Evolutionary conservation across 2,329 filamentous ascomycete genomes (phyloP).

Genomic region (Monosporascus sp.): DNA sequence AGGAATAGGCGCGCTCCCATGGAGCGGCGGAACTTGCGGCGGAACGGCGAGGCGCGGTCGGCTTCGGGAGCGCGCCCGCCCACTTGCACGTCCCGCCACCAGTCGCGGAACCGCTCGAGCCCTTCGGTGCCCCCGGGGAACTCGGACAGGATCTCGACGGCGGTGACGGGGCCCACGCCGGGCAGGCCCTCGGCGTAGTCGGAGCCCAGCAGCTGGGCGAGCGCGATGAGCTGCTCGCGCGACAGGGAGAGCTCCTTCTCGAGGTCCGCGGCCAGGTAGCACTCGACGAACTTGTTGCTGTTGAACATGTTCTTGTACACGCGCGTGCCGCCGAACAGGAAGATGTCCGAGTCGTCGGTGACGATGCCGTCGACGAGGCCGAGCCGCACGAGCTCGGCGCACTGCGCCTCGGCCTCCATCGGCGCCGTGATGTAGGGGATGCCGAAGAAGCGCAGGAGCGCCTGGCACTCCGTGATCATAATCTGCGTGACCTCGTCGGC

Average conservation of each 20-base stretch:
- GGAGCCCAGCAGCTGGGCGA: constrained; percentile 86
- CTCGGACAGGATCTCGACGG: constrained; percentile 88
- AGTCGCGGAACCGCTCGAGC: constrained; percentile 73
- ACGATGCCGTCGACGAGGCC: constrained; percentile 95
- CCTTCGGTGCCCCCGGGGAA: constrained; percentile 59
- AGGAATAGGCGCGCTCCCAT: constrained; percentile 84
- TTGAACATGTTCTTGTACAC: constrained; percentile 99
- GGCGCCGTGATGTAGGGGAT: constrained; percentile 95
- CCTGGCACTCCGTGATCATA: constrained; percentile 94
- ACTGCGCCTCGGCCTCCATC: constrained; percentile 98
- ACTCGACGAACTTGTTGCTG: constrained; percentile 95
- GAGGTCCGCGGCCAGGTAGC: constrained; percentile 78
- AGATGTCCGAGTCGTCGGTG: constrained; percentile 94
- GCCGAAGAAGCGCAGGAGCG: constrained; percentile 83
- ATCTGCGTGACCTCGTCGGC: constrained; percentile 95
- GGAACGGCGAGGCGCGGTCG: constrained; percentile 59
- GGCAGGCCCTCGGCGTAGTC: constrained; percentile 93
- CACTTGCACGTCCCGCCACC: constrained; percentile 78
- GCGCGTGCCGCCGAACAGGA: constrained; percentile 90
- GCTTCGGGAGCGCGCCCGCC: constrained; percentile 59
- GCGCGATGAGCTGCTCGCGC: constrained; percentile 78
- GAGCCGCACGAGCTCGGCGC: constrained; percentile 79
- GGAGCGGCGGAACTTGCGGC: constrained; percentile 76
- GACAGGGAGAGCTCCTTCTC: constrained; percentile 86
- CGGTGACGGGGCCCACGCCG: constrained; percentile 89